Percentiles rank a stretch among this genome's conserved stretches.
These are phyloP conservation scores for Castanea sativa DNA, from an alignment of 306 rosid genomes.

Conservation along the genomic window DNA sequence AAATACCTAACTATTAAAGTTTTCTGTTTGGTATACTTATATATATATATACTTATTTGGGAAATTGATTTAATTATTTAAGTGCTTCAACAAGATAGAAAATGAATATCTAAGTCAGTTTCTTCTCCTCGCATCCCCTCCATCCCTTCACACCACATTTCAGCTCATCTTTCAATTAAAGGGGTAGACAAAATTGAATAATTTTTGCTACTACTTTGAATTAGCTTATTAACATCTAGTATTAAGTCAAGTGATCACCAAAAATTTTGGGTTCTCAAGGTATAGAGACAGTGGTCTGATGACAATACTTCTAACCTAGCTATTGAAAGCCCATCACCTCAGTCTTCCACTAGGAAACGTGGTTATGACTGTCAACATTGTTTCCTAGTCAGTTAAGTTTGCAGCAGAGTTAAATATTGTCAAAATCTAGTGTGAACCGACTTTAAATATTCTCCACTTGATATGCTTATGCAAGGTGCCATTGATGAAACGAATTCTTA, in stretches of 20 bases:
- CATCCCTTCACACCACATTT: too few species aligned
- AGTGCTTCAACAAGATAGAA: neutral
- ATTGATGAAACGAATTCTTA: constrained; percentile 24
- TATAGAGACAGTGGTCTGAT: neutral
- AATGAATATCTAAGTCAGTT: too few species aligned
- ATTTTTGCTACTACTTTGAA: too few species aligned
- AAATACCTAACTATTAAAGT: neutral
- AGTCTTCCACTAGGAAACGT: neutral
- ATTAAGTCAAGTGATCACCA: too few species aligned
- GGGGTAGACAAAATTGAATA: too few species aligned
- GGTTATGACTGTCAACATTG: neutral
- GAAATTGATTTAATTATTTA: neutral
- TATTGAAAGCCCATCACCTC: neutral
- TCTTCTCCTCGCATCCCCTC: too few species aligned
- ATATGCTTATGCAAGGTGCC: constrained; percentile 24
- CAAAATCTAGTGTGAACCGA: constrained; percentile 7
- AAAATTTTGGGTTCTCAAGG: too few species aligned
- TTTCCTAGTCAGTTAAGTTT: constrained; percentile 17
- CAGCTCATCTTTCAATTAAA: too few species aligned
- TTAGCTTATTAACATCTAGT: too few species aligned
- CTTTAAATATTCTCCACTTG: constrained; percentile 42
- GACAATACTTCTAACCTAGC: neutral
- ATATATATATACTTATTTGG: neutral
- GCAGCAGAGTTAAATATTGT: constrained; percentile 27
- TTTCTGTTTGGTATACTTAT: neutral